These are phyloP conservation scores for Lachnellula subtilissima DNA, from an alignment of 2,329 filamentous ascomycete species.

Conservation along the genomic window DNA sequence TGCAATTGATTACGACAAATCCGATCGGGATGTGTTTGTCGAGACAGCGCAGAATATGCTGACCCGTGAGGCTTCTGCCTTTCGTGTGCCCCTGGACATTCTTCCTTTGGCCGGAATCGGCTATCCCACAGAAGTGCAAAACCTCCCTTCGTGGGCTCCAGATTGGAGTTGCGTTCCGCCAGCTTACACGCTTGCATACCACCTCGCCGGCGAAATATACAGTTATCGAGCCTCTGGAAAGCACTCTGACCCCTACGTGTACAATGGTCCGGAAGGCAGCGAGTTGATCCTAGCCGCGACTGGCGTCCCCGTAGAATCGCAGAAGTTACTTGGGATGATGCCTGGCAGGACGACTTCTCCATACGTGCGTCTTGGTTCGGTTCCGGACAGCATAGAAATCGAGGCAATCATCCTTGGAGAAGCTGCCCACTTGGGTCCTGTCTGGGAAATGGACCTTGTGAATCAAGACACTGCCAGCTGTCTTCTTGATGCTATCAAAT, in stretches of 20 bases:
- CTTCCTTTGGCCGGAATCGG: not conserved
- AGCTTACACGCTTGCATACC: not conserved
- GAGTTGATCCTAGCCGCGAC: not conserved
- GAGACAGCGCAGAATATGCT: not conserved
- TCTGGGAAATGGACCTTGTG: not conserved
- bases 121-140: not conserved
- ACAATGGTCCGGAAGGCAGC: not conserved
- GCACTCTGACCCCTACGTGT: not conserved
- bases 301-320: not conserved
- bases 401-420: not conserved
- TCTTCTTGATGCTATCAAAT: not conserved
- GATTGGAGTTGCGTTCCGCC: not conserved
- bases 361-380: not conserved
- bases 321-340: not conserved
- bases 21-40: not conserved
- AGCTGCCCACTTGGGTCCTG: not conserved
- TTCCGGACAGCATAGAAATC: not conserved
- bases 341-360: not conserved
- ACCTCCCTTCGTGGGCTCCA: not conserved
- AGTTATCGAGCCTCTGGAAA: not conserved
- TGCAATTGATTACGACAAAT: not conserved
- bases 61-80: not conserved
- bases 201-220: not conserved
- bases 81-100: not conserved
- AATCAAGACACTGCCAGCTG: not conserved